phyloP scores from a whole-genome alignment of 2,329 filamentous ascomycete species.

The Pseudocercospora pini-densiflorae region DNA sequence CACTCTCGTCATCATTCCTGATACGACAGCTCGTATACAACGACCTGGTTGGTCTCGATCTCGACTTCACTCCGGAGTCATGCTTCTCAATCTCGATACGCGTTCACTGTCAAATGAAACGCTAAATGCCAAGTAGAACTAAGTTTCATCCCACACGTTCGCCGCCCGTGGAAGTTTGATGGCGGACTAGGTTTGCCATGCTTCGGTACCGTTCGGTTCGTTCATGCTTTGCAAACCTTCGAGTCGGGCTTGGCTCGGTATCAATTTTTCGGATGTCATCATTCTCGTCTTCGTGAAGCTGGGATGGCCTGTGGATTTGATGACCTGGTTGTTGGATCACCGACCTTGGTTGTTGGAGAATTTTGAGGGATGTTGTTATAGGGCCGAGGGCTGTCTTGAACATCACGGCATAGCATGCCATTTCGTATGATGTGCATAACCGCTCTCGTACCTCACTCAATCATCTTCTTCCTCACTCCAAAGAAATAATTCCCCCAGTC shows the following conservation, averaged over 20 bases:
- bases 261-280: background rate
- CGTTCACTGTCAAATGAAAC: background rate
- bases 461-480: slow-evolving; percentile 65
- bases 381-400: no score
- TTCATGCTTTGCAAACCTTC: background rate
- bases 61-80: background rate
- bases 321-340: background rate
- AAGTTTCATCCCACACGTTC: background rate
- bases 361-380: no score
- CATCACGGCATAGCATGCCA: no score
- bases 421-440: no score
- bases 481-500: slow-evolving; percentile 96
- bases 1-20: no score
- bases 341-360: no score
- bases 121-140: background rate
- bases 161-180: background rate
- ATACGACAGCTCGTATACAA: background rate
- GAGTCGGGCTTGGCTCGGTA: background rate
- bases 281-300: background rate
- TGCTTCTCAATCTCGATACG: background rate
- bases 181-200: background rate
- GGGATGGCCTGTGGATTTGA: background rate
- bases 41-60: background rate
- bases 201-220: background rate
- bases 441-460: background rate